Conservation (phyloP, 768 basidiomycete species). For the Pulveroboletus ravenelii region DNA sequence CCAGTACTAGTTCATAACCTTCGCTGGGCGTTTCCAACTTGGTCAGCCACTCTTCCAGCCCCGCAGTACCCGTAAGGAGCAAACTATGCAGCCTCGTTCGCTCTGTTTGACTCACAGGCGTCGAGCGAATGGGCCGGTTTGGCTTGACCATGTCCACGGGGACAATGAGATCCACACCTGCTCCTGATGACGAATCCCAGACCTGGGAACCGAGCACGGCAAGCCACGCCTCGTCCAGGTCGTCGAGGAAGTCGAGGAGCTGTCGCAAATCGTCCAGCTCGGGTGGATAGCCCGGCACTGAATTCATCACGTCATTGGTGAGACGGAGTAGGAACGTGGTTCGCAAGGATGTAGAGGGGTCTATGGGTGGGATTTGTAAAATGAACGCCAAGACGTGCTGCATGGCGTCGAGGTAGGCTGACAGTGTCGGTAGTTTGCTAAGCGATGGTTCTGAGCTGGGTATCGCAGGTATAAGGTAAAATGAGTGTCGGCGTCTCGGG, state of each 20-base stretch:
- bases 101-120: constrained; percentile 65
- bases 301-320: constrained; percentile 59
- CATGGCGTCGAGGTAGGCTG: constrained; percentile 54
- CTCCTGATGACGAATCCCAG: constrained; percentile 54
- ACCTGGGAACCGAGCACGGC: constrained; percentile 57
- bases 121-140: constrained; percentile 32
- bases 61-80: constrained; percentile 53
- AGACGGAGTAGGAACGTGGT: constrained; percentile 65
- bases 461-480: constrained; percentile 1
- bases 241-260: constrained; percentile 63
- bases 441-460: constrained; percentile 32
- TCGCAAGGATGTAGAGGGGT: constrained; percentile 64
- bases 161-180: constrained; percentile 39
- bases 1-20: constrained; percentile 37
- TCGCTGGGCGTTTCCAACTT: constrained; percentile 24
- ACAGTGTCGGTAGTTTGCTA: constrained; percentile 52
- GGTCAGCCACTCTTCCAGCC: constrained; percentile 66
- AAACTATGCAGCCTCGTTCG: constrained; percentile 65
- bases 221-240: constrained; percentile 73
- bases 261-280: constrained; percentile 41
- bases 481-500: background rate
- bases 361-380: constrained; percentile 70
- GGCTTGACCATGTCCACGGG: constrained; percentile 34
- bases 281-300: constrained; percentile 58
- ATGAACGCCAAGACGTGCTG: constrained; percentile 56